phyloP scores from a whole-genome alignment of 1,139 yeast species.

The Suhomyces panamericanus region DNA sequence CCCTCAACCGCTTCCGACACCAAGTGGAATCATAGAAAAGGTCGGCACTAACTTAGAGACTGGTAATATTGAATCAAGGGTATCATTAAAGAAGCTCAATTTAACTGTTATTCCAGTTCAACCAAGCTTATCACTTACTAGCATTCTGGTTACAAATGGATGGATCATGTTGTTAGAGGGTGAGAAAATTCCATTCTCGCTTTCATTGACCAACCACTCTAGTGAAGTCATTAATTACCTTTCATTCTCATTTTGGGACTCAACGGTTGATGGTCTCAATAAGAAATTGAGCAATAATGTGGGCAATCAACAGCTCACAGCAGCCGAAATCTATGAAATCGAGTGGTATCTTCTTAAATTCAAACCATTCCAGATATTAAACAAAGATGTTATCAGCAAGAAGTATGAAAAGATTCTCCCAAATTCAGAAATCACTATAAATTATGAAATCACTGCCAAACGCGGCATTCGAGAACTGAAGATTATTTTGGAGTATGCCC shows the following conservation, averaged over 20 bases:
- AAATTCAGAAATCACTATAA: conserved; percentile 38
- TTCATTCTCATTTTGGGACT: conserved; percentile 68
- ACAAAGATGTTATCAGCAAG: conserved; percentile 37
- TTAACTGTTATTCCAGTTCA: conserved; percentile 61
- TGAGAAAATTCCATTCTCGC: conserved; percentile 53
- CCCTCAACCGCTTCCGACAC: background rate
- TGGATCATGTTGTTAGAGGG: conserved; percentile 85
- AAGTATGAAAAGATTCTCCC: conserved; percentile 37
- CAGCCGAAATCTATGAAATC: conserved; percentile 69
- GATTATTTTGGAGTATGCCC: conserved; percentile 68
- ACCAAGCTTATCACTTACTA: conserved; percentile 58
- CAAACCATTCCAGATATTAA: conserved; percentile 54
- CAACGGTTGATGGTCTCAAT: conserved; percentile 66
- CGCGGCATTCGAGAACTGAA: conserved; percentile 70
- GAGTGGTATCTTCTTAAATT: conserved; percentile 66
- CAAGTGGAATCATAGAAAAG: conserved; percentile 14
- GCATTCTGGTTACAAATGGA: conserved; percentile 58
- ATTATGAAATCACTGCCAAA: conserved; percentile 68
- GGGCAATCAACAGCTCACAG: conserved; percentile 42
- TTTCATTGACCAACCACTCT: conserved; percentile 60
- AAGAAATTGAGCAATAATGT: conserved; percentile 27
- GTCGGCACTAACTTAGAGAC: conserved; percentile 24
- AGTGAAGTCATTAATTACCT: conserved; percentile 55
- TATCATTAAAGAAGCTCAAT: conserved; percentile 18
- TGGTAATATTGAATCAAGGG: conserved; percentile 23